phyloP scores from a whole-genome alignment of 2,329 filamentous ascomycete genomes.

The Colletotrichum gloeosporioides region DNA sequence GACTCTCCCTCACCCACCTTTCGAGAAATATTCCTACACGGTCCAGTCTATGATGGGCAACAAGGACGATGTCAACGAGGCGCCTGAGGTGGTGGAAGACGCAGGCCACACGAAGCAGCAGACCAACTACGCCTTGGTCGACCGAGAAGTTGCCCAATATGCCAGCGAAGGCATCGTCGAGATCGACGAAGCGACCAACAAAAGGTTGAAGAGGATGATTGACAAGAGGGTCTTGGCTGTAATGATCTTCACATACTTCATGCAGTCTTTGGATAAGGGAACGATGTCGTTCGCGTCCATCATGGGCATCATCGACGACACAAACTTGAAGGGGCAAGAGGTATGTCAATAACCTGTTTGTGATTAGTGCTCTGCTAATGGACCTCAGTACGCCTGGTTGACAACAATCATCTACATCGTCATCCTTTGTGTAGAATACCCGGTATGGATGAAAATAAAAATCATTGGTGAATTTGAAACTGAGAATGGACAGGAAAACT shows the following conservation, averaged over 20 bases:
- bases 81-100: neutral
- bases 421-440: slow-evolving; percentile 45
- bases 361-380: neutral
- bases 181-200: slow-evolving; percentile 57
- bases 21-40: neutral
- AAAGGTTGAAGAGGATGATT: slow-evolving; percentile 50
- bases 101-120: neutral
- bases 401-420: slow-evolving; percentile 47
- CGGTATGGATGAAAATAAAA: slow-evolving; percentile 31
- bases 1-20: neutral
- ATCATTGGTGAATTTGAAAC: neutral
- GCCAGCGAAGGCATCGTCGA: slow-evolving; percentile 28
- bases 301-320: slow-evolving; percentile 29
- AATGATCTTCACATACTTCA: slow-evolving; percentile 55
- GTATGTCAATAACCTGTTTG: neutral
- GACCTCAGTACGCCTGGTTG: slow-evolving; percentile 34
- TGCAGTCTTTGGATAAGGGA: slow-evolving; percentile 38
- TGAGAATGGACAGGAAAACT: neutral
- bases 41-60: neutral
- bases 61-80: neutral
- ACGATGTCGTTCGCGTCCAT: slow-evolving; percentile 31
- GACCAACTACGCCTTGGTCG: slow-evolving; percentile 7
- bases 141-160: slow-evolving; percentile 10
- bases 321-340: slow-evolving; percentile 37
- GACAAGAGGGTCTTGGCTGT: slow-evolving; percentile 56